phyloP scores from a whole-genome alignment of 2,329 filamentous ascomycete species.

The Colletotrichum incanum region DNA sequence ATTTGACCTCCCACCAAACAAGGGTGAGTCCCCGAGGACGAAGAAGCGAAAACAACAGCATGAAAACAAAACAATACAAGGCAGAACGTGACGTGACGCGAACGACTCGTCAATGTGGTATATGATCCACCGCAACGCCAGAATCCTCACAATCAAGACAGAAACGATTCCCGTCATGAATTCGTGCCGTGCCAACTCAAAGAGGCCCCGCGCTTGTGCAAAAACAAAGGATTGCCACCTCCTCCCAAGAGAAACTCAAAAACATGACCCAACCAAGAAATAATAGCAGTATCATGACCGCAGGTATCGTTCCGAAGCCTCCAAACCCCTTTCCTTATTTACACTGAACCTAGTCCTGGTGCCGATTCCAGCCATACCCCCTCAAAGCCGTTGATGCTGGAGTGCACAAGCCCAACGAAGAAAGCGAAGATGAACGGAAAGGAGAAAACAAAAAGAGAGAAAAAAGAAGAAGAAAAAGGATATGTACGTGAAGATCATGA shows the following conservation, averaged over 20 bases:
- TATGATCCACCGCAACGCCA: conserved; percentile 43
- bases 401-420: neutral
- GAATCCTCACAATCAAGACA: conserved; percentile 31
- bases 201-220: conserved; percentile 1
- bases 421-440: neutral
- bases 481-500: conserved; percentile 35
- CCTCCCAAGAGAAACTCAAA: conserved; percentile 5
- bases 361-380: neutral
- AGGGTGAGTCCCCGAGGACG: neutral
- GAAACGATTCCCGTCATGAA: conserved; percentile 35
- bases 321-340: conserved; percentile 30
- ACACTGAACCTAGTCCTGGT: conserved; percentile 13
- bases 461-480: neutral
- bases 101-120: conserved; percentile 42
- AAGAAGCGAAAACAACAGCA: conserved; percentile 41
- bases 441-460: neutral
- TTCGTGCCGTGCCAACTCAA: conserved; percentile 18
- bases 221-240: conserved; percentile 30
- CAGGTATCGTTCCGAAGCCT: conserved; percentile 1
- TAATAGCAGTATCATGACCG: neutral
- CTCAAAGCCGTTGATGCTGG: neutral
- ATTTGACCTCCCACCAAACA: neutral
- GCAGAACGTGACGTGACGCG: conserved; percentile 36
- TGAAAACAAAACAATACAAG: conserved; percentile 7
- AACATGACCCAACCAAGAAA: neutral